A percentile compares a stretch with the other conserved stretches of the same genome.
These are phyloP conservation scores for Chaetomiaceae sp. DNA, from an alignment of 2,329 filamentous ascomycete species.

Conservation along the genomic window DNA sequence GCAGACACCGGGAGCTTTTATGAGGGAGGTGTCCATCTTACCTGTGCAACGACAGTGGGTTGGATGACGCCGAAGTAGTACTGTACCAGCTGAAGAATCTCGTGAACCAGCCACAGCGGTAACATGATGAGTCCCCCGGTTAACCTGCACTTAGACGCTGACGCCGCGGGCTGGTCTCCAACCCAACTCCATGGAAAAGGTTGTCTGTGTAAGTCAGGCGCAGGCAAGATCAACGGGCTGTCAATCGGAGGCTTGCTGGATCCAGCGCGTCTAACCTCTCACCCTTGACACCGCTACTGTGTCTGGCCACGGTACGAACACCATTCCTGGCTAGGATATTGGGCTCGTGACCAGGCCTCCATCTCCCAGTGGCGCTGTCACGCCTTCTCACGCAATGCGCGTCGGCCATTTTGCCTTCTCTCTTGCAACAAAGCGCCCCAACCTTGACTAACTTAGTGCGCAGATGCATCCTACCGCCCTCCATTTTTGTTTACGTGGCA, in stretches of 20 bases:
- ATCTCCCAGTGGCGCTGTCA: constrained; percentile 22
- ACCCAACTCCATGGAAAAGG: too few species aligned
- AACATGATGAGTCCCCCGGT: background rate
- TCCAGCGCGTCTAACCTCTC: background rate
- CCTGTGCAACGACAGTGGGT: too few species aligned
- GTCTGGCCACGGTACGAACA: background rate
- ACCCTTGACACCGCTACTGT: background rate
- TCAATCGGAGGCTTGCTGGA: background rate
- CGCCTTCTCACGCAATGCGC: constrained; percentile 24
- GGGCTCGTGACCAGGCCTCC: constrained; percentile 14
- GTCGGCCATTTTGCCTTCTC: constrained; percentile 2
- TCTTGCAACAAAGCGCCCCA: background rate
- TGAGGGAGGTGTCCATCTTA: too few species aligned
- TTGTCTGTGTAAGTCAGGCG: too few species aligned
- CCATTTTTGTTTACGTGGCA: constrained; percentile 25
- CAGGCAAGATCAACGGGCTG: too few species aligned
- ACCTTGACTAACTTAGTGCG: constrained; percentile 8
- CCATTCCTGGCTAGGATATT: background rate
- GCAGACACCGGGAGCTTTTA: too few species aligned
- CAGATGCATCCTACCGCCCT: background rate
- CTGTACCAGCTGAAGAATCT: background rate
- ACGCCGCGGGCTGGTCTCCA: too few species aligned
- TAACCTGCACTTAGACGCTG: background rate
- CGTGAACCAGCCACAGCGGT: too few species aligned
- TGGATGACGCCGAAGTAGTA: too few species aligned